Evolutionary conservation across 2,329 filamentous ascomycete genomes (phyloP).

Genomic region (Sclerotinia nivalis): DNA sequence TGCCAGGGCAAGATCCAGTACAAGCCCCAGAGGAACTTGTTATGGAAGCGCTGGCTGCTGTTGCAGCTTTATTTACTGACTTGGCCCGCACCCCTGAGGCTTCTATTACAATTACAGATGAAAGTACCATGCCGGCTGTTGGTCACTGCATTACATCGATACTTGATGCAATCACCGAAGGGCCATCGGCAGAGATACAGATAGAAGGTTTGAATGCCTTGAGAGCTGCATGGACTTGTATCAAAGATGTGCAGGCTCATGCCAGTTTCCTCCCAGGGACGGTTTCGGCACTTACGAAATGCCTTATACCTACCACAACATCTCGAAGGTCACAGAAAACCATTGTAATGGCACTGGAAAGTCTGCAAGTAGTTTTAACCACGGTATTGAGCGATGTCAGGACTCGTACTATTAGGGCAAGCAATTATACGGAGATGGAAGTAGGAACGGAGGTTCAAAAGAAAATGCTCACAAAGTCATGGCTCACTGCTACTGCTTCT

Average conservation of each 20-base stretch:
- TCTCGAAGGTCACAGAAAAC: slow-evolving; percentile 62
- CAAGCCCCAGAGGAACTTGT: slow-evolving; percentile 71
- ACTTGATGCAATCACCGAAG: slow-evolving; percentile 69
- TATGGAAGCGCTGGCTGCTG: slow-evolving; percentile 67
- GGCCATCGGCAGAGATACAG: slow-evolving; percentile 67
- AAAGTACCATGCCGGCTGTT: slow-evolving; percentile 70
- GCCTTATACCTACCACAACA: slow-evolving; percentile 66
- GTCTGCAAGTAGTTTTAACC: slow-evolving; percentile 56
- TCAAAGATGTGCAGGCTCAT: slow-evolving; percentile 72
- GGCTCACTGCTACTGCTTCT: slow-evolving; percentile 76
- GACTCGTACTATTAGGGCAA: slow-evolving; percentile 45
- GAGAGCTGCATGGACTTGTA: slow-evolving; percentile 58
- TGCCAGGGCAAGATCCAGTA: slow-evolving; percentile 55
- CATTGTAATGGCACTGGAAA: slow-evolving; percentile 61
- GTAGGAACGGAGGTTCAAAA: slow-evolving; percentile 42
- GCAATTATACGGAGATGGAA: slow-evolving; percentile 26
- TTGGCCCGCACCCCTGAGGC: slow-evolving; percentile 53
- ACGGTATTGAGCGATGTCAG: slow-evolving; percentile 60
- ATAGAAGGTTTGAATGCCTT: slow-evolving; percentile 67
- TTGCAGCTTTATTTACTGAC: slow-evolving; percentile 65
- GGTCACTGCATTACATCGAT: slow-evolving; percentile 82
- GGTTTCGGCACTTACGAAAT: slow-evolving; percentile 75
- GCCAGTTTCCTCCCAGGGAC: slow-evolving; percentile 87
- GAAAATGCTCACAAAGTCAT: slow-evolving; percentile 50
- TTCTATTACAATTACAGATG: slow-evolving; percentile 53